Conservation (phyloP, 2,329 filamentous ascomycete species). For the Paraconiothyrium sp. region DNA sequence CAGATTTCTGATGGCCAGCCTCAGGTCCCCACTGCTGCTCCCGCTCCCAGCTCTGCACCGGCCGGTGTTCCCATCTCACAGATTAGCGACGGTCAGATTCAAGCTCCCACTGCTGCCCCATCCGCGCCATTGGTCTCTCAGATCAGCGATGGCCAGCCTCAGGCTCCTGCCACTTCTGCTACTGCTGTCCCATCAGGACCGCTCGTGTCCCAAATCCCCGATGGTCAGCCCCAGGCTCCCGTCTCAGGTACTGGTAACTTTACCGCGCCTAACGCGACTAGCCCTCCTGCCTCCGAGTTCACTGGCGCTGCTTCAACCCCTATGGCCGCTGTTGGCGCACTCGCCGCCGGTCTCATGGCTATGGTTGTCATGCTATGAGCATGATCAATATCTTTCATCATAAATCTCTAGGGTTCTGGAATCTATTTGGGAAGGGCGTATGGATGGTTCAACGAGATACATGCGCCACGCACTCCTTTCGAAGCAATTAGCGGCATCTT, state of each 20-base stretch:
- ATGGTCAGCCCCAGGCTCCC: constrained; percentile 24
- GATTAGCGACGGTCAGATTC: constrained; percentile 26
- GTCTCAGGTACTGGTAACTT: constrained; percentile 22
- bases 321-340: constrained; percentile 32
- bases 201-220: constrained; percentile 21
- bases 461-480: constrained; percentile 12
- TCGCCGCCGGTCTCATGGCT: constrained; percentile 41
- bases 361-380: constrained; percentile 43
- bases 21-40: constrained; percentile 16
- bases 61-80: constrained; percentile 19
- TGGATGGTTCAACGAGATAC: constrained; percentile 1
- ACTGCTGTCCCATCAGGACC: constrained; percentile 3
- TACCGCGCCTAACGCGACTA: constrained; percentile 25
- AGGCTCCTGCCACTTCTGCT: constrained; percentile 11
- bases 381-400: background rate
- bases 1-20: constrained; percentile 25
- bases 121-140: constrained; percentile 17
- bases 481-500: constrained; percentile 9
- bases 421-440: background rate
- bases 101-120: constrained; percentile 19
- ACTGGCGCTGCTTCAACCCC: constrained; percentile 42
- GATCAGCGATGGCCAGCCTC: constrained; percentile 28
- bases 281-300: constrained; percentile 31
- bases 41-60: constrained; percentile 15
- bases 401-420: background rate